Conservation (phyloP, 2,329 filamentous ascomycete genomes). For the Fusarium sp. region DNA sequence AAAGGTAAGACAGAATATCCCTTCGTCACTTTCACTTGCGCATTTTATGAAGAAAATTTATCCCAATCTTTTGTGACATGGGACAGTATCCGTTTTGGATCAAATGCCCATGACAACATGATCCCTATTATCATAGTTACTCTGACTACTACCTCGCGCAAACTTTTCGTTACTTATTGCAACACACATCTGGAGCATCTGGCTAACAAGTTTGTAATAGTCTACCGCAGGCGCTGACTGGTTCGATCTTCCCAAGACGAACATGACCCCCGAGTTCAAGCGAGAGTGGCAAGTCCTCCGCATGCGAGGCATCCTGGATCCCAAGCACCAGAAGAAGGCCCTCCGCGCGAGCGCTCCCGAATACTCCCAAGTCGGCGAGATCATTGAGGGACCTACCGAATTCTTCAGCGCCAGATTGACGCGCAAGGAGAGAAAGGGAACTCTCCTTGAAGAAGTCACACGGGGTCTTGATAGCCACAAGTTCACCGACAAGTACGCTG, state of each 20-base stretch:
- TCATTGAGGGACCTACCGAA: conserved; percentile 89
- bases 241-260: conserved; percentile 88
- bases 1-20: conserved; percentile 45
- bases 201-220: conserved; percentile 44
- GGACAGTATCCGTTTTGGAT: conserved; percentile 56
- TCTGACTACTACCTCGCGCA: conserved; percentile 62
- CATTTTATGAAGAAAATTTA: conserved; percentile 55
- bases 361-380: conserved; percentile 88
- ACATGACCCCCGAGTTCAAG: conserved; percentile 85
- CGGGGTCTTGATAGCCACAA: conserved; percentile 63
- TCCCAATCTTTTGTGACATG: conserved; percentile 53
- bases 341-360: conserved; percentile 74
- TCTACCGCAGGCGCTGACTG: conserved; percentile 81
- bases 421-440: conserved; percentile 88
- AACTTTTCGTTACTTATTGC: conserved; percentile 3
- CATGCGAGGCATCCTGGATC: conserved; percentile 89
- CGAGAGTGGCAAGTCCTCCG: conserved; percentile 89
- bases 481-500: conserved; percentile 88
- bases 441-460: conserved; percentile 86
- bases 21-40: not conserved
- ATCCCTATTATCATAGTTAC: conserved; percentile 75
- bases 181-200: not conserved
- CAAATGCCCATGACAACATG: conserved; percentile 68
- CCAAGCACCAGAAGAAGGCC: conserved; percentile 94
- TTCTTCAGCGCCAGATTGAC: conserved; percentile 83